Base-by-base conservation (phyloP, 1,139 yeast genomes). In the Sugiyamaella xylanicola region DNA sequence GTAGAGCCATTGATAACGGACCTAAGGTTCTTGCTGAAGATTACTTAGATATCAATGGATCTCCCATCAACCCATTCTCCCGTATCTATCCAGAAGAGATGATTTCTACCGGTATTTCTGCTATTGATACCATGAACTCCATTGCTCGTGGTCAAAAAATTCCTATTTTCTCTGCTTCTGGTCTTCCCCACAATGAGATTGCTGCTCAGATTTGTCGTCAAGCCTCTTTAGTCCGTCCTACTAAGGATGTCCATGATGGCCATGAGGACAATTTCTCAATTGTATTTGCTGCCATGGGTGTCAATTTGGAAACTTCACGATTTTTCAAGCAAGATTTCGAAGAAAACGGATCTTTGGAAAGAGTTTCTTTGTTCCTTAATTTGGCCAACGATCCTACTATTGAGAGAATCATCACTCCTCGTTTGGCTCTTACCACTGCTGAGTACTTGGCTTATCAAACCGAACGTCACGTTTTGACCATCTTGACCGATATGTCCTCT, bases 141-240 rank as follows among this genome's bases (percentile, higher is more conserved):
- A 93, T 93, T 81, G 99, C 99, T 60, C 89, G 99, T 83, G 99
- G 99, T 66, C 99, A 93, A 78, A 95, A 95, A 78, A 93, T 93
- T 72, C 99, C 99, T 53, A 93, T 93, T 74, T 93, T 93, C 78
- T 90, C 97, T 55, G 99, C 99, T 45, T 91, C 98, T 56, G 99
- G 99, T 79, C 84, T 93, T 72, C 99, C 99, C 57, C 99, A 93
- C 77, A 95, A 93, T 72, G 99, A 95, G 77, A 92, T 93, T 77
- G 99, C 99, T 60, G 99, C 99, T 47, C 99, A 93, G 77, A 93
- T 93, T 74, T 93, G 98, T 82, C 91, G 99, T 79, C 99, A 93
- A 78, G 99, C 99, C 48, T 97, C 98, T 67, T 83, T 93, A 72
- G 99, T 95, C 57, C 87, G 99, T 77, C 99, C 99, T 69, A 93